Base-by-base conservation (phyloP, 371 early-diverging fungal genomes). In the Funneliformis caledonium region DNA sequence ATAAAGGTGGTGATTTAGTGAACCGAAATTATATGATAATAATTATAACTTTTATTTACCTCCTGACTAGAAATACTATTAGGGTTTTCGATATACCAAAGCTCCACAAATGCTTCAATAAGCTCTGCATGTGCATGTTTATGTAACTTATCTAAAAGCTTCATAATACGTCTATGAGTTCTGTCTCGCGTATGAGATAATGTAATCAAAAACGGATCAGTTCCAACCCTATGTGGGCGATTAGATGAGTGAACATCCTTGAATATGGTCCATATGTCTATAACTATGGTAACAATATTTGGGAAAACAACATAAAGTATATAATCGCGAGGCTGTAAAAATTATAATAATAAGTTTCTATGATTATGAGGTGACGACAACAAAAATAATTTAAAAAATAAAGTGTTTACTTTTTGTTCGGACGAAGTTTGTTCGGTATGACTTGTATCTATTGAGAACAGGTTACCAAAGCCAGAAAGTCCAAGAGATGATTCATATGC, bases 21-120 rank as follows among this genome's bases (percentile, higher is more conserved):
- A 67, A 67, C 16, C 10, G 16, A 0, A 3, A 37, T 43, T 19
- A 31, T 16, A 19, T 60, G 11, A 61, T 26, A 61, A 61, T 26
- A 61, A 52, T 16, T 6, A 16, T 52, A 52, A 52, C 16, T 16
- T 16, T 16, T 50, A 56, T 56, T 52, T 72, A 72, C 72, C 72
- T 72, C 72, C n/a, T 43, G 45, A 22, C 72, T 43, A 64, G 47
- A 42, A 16, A 86, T 72, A 6, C 85, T 88, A 56, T 83, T 78
- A 16, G 91, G 90, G 74, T 92, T 92, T 48, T 90, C 91, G 14
- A 88, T 86, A 77, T 87, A 89, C 78, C 91, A 91, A 26, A 92
- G 85, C 73, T 92, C 91, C 11, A 87, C 87, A 76, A 90, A 89
- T 0, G 90, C 90, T 81, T 94, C 93, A 7, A 93, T 86, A 26